phyloP scores from a whole-genome alignment of 208 protist genomes.

The Wallacemonas collosoma region DNA sequence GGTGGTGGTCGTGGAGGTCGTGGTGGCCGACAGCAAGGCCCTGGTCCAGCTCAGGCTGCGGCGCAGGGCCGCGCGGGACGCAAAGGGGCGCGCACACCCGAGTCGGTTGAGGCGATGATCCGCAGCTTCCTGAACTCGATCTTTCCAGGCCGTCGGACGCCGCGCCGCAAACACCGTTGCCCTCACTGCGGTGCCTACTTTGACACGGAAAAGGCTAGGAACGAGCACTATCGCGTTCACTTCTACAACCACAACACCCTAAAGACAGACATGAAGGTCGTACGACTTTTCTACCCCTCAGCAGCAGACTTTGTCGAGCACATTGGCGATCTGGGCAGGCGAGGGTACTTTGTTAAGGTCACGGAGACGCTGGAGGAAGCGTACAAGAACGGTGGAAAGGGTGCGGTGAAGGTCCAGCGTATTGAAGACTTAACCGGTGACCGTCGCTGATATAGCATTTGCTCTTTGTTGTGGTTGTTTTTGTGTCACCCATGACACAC shows the following conservation, averaged over 20 bases:
- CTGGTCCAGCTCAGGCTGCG: background rate
- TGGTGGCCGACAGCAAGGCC: constrained; percentile 20
- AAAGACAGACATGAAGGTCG: constrained; percentile 60
- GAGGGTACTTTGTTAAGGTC: constrained; percentile 41
- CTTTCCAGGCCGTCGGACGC: constrained; percentile 30
- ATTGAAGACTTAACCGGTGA: constrained; percentile 23
- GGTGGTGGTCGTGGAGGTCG: constrained; percentile 17
- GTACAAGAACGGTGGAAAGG: constrained; percentile 41
- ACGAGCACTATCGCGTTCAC: constrained; percentile 78
- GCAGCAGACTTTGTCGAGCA: constrained; percentile 55
- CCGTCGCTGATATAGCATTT: background rate
- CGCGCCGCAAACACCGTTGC: constrained; percentile 46
- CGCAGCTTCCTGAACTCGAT: constrained; percentile 66
- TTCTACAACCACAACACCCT: constrained; percentile 67
- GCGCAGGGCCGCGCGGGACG: constrained; percentile 13
- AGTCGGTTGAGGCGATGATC: constrained; percentile 48
- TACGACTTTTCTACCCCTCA: constrained; percentile 69
- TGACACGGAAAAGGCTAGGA: constrained; percentile 49
- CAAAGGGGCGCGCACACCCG: constrained; percentile 25
- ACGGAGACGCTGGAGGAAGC: constrained; percentile 48
- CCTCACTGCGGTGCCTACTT: constrained; percentile 67
- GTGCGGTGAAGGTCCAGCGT: constrained; percentile 39
- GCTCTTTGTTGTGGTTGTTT: background rate
- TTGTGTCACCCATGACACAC: too few species aligned
- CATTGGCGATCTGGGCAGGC: constrained; percentile 31